phyloP scores from a whole-genome alignment of 345 rosid genomes.

The Stellera chamaejasme region DNA sequence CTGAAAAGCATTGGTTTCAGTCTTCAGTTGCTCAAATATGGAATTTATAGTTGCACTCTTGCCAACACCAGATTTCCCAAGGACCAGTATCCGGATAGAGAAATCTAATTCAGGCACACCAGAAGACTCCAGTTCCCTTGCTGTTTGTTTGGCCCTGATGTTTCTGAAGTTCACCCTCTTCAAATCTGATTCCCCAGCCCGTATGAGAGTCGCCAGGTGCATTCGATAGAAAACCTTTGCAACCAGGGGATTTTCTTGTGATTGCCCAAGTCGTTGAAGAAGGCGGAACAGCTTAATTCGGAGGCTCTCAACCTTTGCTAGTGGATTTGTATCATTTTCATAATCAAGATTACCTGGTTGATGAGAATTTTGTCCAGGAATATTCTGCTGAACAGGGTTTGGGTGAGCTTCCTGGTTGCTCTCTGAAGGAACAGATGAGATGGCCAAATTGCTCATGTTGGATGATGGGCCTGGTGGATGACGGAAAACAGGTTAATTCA shows the following conservation, averaged over 20 bases:
- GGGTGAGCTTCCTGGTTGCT: conserved; percentile 27
- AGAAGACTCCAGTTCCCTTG: conserved; percentile 65
- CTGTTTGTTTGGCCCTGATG: conserved; percentile 43
- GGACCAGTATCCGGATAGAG: conserved; percentile 62
- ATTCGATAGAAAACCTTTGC: conserved; percentile 77
- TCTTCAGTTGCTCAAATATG: conserved; percentile 55
- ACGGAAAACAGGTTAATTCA: neutral
- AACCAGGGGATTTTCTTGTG: conserved; percentile 54
- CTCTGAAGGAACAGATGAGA: conserved; percentile 28
- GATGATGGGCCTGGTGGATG: conserved; percentile 25
- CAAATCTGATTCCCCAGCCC: conserved; percentile 64
- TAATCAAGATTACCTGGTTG: conserved; percentile 16
- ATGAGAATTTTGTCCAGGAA: conserved; percentile 29
- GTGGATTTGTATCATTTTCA: conserved; percentile 33
- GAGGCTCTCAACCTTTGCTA: conserved; percentile 58
- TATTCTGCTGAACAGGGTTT: conserved; percentile 27
- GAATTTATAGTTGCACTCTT: conserved; percentile 98
- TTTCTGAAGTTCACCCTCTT: conserved; percentile 40
- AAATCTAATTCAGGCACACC: conserved; percentile 64
- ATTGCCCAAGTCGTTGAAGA: conserved; percentile 51
- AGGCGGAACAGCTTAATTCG: conserved; percentile 65
- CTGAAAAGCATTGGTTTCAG: conserved; percentile 66
- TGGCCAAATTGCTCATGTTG: conserved; percentile 20
- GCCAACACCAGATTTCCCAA: conserved; percentile 95
- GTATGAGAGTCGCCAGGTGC: conserved; percentile 66